phyloP scores from a whole-genome alignment of 2,329 filamentous ascomycete species.

The Peltaster fructicola region DNA sequence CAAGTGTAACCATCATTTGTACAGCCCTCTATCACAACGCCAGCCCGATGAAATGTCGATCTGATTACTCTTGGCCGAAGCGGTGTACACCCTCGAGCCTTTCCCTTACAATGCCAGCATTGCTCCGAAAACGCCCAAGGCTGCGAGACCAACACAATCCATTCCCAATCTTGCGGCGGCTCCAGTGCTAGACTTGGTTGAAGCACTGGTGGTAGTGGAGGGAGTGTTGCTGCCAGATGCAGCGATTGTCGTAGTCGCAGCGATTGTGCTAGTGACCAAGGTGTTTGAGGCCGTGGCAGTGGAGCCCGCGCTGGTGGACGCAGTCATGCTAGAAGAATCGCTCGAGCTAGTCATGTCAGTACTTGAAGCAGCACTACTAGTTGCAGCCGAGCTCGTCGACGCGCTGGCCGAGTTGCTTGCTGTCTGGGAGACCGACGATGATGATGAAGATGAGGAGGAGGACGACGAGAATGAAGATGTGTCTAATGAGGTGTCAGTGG shows the following conservation, averaged over 20 bases:
- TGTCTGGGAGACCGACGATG: conserved; percentile 5
- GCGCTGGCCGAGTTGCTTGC: conserved; percentile 2
- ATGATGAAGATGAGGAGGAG: conserved; percentile 6
- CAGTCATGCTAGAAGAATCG: background rate
- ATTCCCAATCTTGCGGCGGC: conserved; percentile 11
- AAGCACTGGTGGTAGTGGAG: conserved; percentile 2
- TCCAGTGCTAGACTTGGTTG: conserved; percentile 1
- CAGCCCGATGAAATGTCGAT: background rate
- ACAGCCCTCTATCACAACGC: background rate
- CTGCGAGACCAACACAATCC: conserved; percentile 10
- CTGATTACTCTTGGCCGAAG: background rate
- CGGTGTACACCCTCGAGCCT: background rate
- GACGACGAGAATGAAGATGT: conserved; percentile 5
- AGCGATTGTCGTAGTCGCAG: too few relatives aligned
- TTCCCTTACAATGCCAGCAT: conserved; percentile 10
- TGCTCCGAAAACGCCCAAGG: conserved; percentile 11
- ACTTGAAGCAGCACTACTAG: background rate
- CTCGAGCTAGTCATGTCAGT: conserved; percentile 1
- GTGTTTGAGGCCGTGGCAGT: conserved; percentile 2
- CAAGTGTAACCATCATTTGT: background rate
- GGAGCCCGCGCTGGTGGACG: conserved; percentile 2
- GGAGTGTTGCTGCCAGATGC: too few relatives aligned
- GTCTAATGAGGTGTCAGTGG: conserved; percentile 2
- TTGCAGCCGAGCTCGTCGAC: conserved; percentile 1
- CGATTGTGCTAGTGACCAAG: conserved; percentile 1